Evolutionary conservation across 257 asterid genomes (phyloP).

Genomic region (Vinca minor): DNA sequence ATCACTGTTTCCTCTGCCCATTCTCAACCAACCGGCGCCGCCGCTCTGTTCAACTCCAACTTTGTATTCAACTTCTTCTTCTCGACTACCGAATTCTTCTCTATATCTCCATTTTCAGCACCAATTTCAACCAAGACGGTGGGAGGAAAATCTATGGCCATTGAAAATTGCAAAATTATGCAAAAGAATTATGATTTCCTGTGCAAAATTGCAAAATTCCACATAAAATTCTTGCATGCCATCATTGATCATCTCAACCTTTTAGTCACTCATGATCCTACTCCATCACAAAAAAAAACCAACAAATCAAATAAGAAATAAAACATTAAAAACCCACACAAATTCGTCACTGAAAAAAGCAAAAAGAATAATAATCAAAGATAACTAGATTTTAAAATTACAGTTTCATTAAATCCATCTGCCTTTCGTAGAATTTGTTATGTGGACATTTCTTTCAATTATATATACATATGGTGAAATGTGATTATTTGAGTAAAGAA

Average conservation of each 20-base stretch:
- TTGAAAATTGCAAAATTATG: neutral
- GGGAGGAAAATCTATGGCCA: slow-evolving; percentile 43
- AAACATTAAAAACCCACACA: neutral
- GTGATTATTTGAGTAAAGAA: too few species aligned
- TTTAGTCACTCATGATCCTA: slow-evolving; percentile 93
- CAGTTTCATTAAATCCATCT: too few species aligned
- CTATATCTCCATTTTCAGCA: too few species aligned
- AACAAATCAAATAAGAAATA: too few species aligned
- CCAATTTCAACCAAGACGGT: slow-evolving; percentile 17
- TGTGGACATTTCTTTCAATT: too few species aligned
- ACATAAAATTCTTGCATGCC: slow-evolving; percentile 78
- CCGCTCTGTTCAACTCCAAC: too few species aligned
- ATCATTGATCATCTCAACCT: slow-evolving; percentile 92
- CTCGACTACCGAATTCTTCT: too few species aligned
- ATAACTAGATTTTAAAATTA: too few species aligned
- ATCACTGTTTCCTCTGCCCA: neutral
- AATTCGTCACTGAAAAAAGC: neutral
- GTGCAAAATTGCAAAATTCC: slow-evolving; percentile 62
- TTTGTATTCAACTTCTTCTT: too few species aligned
- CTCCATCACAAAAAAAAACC: slow-evolving; percentile 18
- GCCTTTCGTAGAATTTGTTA: too few species aligned
- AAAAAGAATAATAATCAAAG: too few species aligned
- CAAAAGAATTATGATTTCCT: neutral
- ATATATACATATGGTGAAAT: too few species aligned
- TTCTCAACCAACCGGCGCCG: neutral